These are phyloP conservation scores for Larix kaempferi DNA, from an alignment of 75 land plant species.

Conservation along the genomic window DNA sequence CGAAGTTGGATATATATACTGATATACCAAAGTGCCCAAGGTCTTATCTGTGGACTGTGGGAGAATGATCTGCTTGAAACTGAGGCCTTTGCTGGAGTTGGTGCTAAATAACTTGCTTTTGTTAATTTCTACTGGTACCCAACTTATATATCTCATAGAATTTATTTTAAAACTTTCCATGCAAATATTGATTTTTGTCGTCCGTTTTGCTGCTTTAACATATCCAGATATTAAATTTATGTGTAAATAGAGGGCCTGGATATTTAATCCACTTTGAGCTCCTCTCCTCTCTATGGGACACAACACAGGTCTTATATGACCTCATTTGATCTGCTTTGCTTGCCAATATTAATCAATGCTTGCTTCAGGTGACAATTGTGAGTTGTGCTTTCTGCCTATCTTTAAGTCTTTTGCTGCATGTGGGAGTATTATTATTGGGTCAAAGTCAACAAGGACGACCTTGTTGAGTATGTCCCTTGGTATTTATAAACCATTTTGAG, in stretches of 20 bases:
- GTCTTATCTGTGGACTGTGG: neutral
- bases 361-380: no score
- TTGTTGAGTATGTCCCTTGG: no score
- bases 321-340: no score
- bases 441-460: no score
- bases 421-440: no score
- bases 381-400: no score
- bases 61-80: neutral
- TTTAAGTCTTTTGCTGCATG: no score
- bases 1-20: neutral
- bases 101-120: slow-evolving; percentile 6
- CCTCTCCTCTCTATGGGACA: neutral
- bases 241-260: slow-evolving; percentile 7
- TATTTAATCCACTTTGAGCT: neutral
- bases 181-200: neutral
- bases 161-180: neutral
- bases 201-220: neutral
- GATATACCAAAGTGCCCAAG: neutral
- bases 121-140: neutral
- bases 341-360: no score
- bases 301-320: neutral
- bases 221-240: neutral
- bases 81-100: neutral
- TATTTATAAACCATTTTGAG: no score
- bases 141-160: neutral